Evolutionary conservation across 768 basidiomycete species (phyloP).

Genomic region (Lentinula sp.): DNA sequence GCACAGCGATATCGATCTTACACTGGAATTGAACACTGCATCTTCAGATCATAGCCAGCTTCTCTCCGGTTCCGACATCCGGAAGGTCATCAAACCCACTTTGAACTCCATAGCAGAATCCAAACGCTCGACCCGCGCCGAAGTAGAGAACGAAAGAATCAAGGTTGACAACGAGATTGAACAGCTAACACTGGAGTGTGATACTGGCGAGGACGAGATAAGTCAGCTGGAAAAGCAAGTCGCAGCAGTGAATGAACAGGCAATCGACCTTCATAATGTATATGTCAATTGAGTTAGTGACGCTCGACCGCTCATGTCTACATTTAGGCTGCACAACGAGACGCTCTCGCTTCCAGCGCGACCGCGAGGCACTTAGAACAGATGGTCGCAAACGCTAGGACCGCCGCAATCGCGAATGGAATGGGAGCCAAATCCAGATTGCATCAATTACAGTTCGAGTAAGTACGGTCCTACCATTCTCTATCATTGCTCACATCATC

Average conservation of each 20-base stretch:
- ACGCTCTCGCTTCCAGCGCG: constrained; percentile 57
- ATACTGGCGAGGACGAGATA: constrained; percentile 77
- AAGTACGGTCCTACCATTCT: background rate
- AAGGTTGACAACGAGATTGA: constrained; percentile 82
- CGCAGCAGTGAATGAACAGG: constrained; percentile 61
- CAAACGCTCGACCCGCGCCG: constrained; percentile 62
- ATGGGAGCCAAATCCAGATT: constrained; percentile 76
- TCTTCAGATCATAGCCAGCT: constrained; percentile 65
- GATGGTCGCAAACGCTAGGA: constrained; percentile 69
- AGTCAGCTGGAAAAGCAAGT: constrained; percentile 71
- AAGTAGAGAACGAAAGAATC: constrained; percentile 72
- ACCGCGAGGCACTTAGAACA: constrained; percentile 66
- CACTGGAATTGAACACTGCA: constrained; percentile 76
- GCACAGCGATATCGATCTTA: constrained; percentile 68
- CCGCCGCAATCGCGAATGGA: constrained; percentile 74
- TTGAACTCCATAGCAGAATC: constrained; percentile 66
- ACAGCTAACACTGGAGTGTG: constrained; percentile 67
- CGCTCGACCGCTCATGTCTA: background rate
- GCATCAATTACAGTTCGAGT: constrained; percentile 76
- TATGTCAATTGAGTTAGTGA: constrained; percentile 14
- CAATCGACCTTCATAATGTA: constrained; percentile 79
- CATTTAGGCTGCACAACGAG: constrained; percentile 68
- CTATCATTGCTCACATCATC: background rate
- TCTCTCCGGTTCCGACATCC: constrained; percentile 62
- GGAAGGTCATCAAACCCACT: constrained; percentile 71